Conservation (phyloP, 176 grass and related monocot species). For the Lolium perenne region DNA sequence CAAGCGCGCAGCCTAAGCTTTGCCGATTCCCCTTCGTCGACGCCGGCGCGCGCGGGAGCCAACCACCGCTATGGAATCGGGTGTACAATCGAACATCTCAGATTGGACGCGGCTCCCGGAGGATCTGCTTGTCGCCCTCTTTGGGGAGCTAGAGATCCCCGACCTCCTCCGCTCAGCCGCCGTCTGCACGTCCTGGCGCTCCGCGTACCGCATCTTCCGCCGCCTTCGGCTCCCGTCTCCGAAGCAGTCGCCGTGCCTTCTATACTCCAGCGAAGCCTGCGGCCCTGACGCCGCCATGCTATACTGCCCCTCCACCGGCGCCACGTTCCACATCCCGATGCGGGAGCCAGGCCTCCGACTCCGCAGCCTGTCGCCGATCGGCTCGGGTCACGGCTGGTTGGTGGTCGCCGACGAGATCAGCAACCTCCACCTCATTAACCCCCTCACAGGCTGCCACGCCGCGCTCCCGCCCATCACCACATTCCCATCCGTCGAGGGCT, state of each 20-base stretch:
- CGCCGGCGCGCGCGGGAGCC: too few species aligned
- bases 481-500: background rate
- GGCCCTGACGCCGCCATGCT: background rate
- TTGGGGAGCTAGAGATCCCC: background rate
- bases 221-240: background rate
- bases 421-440: conserved; percentile 36
- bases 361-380: background rate
- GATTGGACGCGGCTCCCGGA: background rate
- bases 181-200: background rate
- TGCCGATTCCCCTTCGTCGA: too few species aligned
- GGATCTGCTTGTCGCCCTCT: background rate
- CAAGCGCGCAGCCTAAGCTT: too few species aligned
- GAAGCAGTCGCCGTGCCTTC: background rate
- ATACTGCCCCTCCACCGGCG: background rate
- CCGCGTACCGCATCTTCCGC: too few species aligned
- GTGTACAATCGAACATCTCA: background rate
- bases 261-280: background rate
- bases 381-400: conserved; percentile 29
- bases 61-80: too few species aligned
- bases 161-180: background rate
- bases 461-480: conserved; percentile 15
- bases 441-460: background rate
- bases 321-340: background rate
- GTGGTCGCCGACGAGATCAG: conserved; percentile 4
- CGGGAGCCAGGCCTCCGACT: background rate